Percentiles rank a stretch among this genome's conserved stretches.
phyloP scores from a whole-genome alignment of 2,329 filamentous ascomycete species.

The Exophiala oligosperma region DNA sequence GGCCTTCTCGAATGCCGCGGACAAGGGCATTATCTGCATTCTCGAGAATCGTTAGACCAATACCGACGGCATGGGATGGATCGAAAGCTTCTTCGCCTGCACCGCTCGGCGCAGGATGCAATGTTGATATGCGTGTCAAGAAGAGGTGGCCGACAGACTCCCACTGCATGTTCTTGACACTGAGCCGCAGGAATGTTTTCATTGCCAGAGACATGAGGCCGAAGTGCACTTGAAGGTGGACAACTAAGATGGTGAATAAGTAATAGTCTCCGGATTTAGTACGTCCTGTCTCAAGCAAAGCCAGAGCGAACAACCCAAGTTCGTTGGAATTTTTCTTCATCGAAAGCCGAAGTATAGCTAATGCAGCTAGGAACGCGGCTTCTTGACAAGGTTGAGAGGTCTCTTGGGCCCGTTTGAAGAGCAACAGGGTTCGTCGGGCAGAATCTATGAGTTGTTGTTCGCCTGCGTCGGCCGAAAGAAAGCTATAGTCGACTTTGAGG shows the following conservation, averaged over 20 bases:
- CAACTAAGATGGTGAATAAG: conserved; percentile 44
- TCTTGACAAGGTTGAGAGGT: conserved; percentile 17
- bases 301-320: no score
- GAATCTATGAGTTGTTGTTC: conserved; percentile 14
- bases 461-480: conserved; percentile 1
- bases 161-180: conserved; percentile 51
- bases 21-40: conserved; percentile 40
- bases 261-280: conserved; percentile 49
- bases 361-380: conserved; percentile 23
- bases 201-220: conserved; percentile 48
- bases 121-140: conserved; percentile 47
- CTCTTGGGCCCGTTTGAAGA: conserved; percentile 10
- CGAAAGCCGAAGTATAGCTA: conserved; percentile 20
- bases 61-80: conserved; percentile 41
- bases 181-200: conserved; percentile 45
- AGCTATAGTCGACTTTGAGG: conserved; percentile 23
- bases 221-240: conserved; percentile 45
- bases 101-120: conserved; percentile 45
- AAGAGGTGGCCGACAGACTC: conserved; percentile 50
- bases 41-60: conserved; percentile 44
- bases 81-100: conserved; percentile 39
- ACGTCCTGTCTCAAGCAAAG: conserved; percentile 19
- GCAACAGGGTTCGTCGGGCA: conserved; percentile 12
- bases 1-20: conserved; percentile 38
- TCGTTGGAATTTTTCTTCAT: conserved; percentile 1